phyloP scores from a whole-genome alignment of 2,329 filamentous ascomycete genomes.

The Aspergillus melleus region DNA sequence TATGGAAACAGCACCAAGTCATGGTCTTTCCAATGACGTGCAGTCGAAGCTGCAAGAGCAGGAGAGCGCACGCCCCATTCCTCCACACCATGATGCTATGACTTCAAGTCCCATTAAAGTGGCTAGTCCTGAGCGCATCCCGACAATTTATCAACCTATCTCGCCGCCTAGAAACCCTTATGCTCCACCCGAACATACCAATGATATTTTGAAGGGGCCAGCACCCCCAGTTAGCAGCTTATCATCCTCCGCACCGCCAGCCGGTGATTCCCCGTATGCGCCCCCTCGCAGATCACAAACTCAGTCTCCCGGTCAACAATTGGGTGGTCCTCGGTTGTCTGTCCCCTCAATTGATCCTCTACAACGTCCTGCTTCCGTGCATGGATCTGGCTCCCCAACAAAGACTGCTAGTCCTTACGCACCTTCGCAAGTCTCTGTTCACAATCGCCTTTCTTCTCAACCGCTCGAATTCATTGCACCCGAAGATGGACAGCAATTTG shows the following conservation, averaged over 20 bases:
- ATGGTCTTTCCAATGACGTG: slow-evolving; percentile 21
- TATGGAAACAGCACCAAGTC: slow-evolving; percentile 24
- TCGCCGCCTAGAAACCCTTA: slow-evolving; percentile 33
- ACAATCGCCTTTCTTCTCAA: slow-evolving; percentile 46
- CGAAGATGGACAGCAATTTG: slow-evolving; percentile 58
- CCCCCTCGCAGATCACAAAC: slow-evolving; percentile 55
- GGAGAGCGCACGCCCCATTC: neutral
- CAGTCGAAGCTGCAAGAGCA: slow-evolving; percentile 20
- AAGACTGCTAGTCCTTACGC: slow-evolving; percentile 39
- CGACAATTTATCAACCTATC: slow-evolving; percentile 19
- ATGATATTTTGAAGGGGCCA: slow-evolving; percentile 33
- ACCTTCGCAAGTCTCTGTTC: slow-evolving; percentile 32
- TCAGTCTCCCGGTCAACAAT: slow-evolving; percentile 59
- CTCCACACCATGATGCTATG: neutral
- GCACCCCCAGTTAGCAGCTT: slow-evolving; percentile 19
- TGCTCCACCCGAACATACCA: slow-evolving; percentile 33
- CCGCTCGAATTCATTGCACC: slow-evolving; percentile 58
- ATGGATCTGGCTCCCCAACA: slow-evolving; percentile 46
- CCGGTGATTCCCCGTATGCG: slow-evolving; percentile 30
- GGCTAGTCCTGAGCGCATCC: slow-evolving; percentile 2
- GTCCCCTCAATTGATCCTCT: slow-evolving; percentile 47
- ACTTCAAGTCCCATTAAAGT: neutral
- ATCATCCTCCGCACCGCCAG: slow-evolving; percentile 20
- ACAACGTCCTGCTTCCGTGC: slow-evolving; percentile 56
- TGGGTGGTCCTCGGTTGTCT: slow-evolving; percentile 49